Conservation (phyloP, 305 asterid species). For the Ilex paraguariensis region DNA sequence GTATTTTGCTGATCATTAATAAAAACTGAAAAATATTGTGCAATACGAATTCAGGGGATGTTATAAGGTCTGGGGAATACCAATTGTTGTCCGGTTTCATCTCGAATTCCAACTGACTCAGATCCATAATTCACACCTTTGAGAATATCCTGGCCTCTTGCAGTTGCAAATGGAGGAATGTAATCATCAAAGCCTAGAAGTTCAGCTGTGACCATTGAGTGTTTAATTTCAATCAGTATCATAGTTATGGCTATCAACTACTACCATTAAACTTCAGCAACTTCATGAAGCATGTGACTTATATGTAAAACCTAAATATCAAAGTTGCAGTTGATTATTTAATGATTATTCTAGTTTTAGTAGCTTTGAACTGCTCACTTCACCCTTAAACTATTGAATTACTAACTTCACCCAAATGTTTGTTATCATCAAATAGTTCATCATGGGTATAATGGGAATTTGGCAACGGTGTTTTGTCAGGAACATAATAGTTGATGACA, state of each 20-base stretch:
- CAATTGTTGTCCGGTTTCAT: slow-evolving; percentile 33
- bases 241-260: no score
- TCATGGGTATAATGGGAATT: no score
- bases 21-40: no score
- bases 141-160: slow-evolving; percentile 14
- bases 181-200: slow-evolving; percentile 27
- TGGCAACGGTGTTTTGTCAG: no score
- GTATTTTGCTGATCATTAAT: no score
- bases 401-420: background rate
- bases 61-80: slow-evolving; percentile 13
- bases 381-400: no score
- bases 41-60: no score
- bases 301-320: background rate
- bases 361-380: background rate
- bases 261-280: no score
- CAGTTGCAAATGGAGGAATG: slow-evolving; percentile 46
- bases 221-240: background rate
- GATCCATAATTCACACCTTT: slow-evolving; percentile 53
- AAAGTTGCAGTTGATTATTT: background rate
- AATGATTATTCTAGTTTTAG: background rate
- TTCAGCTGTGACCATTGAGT: slow-evolving; percentile 17
- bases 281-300: no score
- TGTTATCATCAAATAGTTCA: background rate
- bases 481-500: no score
- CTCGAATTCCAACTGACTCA: slow-evolving; percentile 49